Percentiles rank a stretch among this genome's conserved stretches.
phyloP scores from a whole-genome alignment of 2,329 filamentous ascomycete genomes.

The Zasmidium cellare region DNA sequence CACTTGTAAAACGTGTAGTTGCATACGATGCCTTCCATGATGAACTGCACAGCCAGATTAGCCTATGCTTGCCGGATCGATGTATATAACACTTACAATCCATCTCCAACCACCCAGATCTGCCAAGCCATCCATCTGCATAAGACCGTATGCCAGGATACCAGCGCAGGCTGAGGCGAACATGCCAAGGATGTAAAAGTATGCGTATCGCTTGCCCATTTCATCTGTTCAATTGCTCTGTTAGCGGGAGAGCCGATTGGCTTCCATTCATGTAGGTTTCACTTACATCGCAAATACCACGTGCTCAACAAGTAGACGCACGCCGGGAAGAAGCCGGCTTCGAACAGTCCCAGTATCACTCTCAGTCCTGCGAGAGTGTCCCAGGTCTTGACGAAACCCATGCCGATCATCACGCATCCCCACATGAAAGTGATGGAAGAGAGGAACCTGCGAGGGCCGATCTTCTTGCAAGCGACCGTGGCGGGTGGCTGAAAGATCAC shows the following conservation, averaged over 20 bases:
- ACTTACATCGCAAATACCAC: conserved; percentile 22
- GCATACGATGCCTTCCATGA: conserved; percentile 38
- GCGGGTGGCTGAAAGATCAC: conserved; percentile 69
- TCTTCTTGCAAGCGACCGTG: conserved; percentile 63
- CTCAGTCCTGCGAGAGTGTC: conserved; percentile 54
- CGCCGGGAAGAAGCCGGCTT: conserved; percentile 53
- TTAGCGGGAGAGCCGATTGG: neutral
- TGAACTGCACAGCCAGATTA: conserved; percentile 29
- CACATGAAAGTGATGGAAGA: conserved; percentile 48
- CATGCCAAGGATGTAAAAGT: conserved; percentile 50
- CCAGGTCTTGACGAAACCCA: conserved; percentile 61
- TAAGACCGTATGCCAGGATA: conserved; percentile 36
- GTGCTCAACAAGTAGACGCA: conserved; percentile 18
- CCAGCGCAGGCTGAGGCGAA: conserved; percentile 46
- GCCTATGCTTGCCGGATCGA: neutral
- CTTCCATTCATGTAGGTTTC: too few relatives aligned
- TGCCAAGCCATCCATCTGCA: conserved; percentile 48
- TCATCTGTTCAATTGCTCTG: conserved; percentile 18
- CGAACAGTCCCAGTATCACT: conserved; percentile 61
- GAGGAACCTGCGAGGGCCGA: conserved; percentile 48
- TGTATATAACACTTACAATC: conserved; percentile 24
- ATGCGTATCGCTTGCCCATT: conserved; percentile 38
- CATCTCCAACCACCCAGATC: conserved; percentile 45
- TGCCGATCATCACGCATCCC: conserved; percentile 61
- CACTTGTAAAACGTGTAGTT: neutral